A percentile compares a stretch with the other conserved stretches of the same genome.
phyloP scores from a whole-genome alignment of 176 grass and related monocot genomes.

The Musa troglodytarum region DNA sequence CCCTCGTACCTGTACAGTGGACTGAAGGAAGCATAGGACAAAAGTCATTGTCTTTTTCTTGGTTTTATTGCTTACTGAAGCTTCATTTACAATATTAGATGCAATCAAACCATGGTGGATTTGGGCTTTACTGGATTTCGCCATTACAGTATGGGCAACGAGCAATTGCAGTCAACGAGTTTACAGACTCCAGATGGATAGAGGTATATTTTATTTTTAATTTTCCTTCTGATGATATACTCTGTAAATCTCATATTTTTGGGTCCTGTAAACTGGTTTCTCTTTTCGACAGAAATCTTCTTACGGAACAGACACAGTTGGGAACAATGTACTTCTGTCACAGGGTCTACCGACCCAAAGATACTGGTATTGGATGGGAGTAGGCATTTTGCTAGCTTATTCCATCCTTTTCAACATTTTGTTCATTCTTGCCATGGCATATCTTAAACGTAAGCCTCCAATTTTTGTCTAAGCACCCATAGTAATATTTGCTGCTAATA shows the following conservation, averaged over 20 bases:
- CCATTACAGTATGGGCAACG: constrained; percentile 64
- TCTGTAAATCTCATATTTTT: not conserved
- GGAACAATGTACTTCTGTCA: constrained; percentile 35
- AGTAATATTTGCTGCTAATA: not conserved
- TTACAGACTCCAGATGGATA: constrained; percentile 49
- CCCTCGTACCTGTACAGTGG: too few species aligned
- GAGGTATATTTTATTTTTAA: constrained; percentile 15
- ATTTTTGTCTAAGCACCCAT: not conserved
- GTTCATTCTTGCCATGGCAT: constrained; percentile 45
- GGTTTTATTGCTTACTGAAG: not conserved
- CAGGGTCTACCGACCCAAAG: constrained; percentile 33
- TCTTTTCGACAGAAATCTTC: constrained; percentile 25
- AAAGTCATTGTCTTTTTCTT: not conserved
- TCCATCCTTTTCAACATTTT: constrained; percentile 49
- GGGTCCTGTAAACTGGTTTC: not conserved
- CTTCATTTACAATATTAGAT: constrained; percentile 14
- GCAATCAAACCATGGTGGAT: constrained; percentile 53
- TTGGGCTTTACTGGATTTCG: constrained; percentile 69
- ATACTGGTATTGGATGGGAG: constrained; percentile 66
- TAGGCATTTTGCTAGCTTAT: constrained; percentile 52
- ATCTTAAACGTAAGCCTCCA: constrained; percentile 51
- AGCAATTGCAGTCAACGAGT: constrained; percentile 69
- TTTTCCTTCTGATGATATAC: not conserved
- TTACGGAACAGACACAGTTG: constrained; percentile 34
- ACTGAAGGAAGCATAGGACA: too few species aligned